These are phyloP conservation scores for Cnidoscolus chayamansa DNA, from an alignment of 441 rosid species.

Conservation along the genomic window DNA sequence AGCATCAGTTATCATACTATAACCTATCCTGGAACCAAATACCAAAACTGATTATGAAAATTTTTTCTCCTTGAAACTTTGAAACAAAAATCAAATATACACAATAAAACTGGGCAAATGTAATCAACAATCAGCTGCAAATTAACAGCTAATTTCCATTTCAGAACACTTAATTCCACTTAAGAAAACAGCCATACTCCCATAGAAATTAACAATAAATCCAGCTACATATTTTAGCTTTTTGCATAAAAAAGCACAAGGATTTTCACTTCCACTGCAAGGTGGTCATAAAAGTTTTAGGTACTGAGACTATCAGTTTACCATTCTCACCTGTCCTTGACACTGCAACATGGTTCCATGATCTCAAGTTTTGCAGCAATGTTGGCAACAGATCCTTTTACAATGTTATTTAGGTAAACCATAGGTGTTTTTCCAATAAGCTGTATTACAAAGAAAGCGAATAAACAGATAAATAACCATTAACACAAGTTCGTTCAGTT, in stretches of 20 bases:
- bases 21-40: conserved; percentile 75
- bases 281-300: conserved; percentile 13
- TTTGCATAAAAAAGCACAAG: not conserved
- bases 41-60: conserved; percentile 14
- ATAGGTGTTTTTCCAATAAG: conserved; percentile 94
- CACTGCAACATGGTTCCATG: conserved; percentile 98
- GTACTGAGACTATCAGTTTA: not conserved
- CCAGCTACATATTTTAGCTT: not conserved
- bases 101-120: too few relatives aligned
- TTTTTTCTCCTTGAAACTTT: not conserved
- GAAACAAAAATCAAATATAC: not conserved
- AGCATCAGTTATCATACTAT: conserved; percentile 93
- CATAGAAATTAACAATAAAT: not conserved
- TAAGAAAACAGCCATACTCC: not conserved
- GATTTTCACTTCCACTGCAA: conserved; percentile 12
- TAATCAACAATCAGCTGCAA: not conserved
- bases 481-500: not conserved
- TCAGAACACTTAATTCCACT: conserved; percentile 1
- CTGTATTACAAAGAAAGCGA: conserved; percentile 38
- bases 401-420: conserved; percentile 87
- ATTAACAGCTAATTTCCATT: conserved; percentile 6
- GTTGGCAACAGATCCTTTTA: conserved; percentile 75
- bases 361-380: conserved; percentile 97
- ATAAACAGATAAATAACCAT: conserved; percentile 8
- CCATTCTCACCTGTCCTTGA: conserved; percentile 76